Percentiles rank a stretch among this genome's conserved stretches.
Conservation (phyloP, 1,284 basidiomycete species). For the Wallemia mellicola region DNA sequence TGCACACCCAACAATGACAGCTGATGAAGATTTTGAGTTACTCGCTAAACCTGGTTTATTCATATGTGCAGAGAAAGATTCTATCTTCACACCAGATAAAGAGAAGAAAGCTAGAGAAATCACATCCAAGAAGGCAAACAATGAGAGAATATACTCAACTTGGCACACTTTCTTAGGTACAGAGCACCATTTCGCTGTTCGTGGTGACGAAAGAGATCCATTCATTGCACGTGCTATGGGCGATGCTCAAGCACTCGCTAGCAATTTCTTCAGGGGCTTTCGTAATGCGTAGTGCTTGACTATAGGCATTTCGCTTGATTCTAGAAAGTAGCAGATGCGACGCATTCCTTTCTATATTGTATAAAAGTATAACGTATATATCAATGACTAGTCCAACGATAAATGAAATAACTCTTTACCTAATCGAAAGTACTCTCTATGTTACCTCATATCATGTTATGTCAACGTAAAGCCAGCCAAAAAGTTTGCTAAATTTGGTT, state of each 20-base stretch:
- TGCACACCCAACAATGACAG: slow-evolving; percentile 6
- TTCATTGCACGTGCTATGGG: not conserved
- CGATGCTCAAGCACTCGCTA: not conserved
- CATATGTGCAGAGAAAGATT: slow-evolving; percentile 3
- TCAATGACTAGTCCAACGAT: no score
- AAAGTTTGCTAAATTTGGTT: no score
- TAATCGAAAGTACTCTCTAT: no score
- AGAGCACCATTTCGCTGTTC: not conserved
- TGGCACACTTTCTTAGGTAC: not conserved
- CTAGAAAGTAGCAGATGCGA: no score
- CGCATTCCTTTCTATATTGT: not conserved
- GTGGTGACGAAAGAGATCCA: not conserved
- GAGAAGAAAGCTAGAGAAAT: not conserved
- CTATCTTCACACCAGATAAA: not conserved
- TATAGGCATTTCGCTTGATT: no score
- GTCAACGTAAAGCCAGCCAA: no score
- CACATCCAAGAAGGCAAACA: not conserved
- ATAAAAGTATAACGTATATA: not conserved
- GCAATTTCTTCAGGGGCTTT: not conserved
- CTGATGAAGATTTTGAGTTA: slow-evolving; percentile 4
- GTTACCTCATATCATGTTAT: no score
- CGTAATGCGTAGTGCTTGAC: not conserved
- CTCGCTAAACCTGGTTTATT: slow-evolving; percentile 4
- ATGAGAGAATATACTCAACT: not conserved
- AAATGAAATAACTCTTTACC: no score